A percentile compares a stretch with the other conserved stretches of the same genome.
Evolutionary conservation across 345 rosid genomes (phyloP).

Genomic region (Turnera subulata): DNA sequence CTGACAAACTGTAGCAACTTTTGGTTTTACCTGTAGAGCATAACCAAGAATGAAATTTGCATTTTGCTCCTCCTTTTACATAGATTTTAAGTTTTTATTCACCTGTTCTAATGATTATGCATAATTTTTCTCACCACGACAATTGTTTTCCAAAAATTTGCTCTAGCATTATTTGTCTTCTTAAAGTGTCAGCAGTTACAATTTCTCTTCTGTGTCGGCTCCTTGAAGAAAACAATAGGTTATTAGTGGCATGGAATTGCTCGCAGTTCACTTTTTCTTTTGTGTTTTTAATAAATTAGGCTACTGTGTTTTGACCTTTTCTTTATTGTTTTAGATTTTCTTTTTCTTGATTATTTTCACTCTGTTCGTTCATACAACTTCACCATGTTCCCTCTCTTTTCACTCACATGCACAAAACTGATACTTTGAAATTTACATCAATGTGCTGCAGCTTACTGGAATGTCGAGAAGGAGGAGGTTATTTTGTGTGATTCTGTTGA

Average conservation of each 20-base stretch:
- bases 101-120: background rate
- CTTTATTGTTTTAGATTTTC: background rate
- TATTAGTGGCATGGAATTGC: no score
- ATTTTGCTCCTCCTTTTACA: background rate
- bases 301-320: background rate
- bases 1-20: background rate
- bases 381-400: background rate
- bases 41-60: no score
- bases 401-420: background rate
- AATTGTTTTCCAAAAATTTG: no score
- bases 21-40: no score
- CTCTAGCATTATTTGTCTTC: no score
- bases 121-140: no score
- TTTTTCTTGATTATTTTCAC: background rate
- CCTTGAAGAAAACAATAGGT: no score
- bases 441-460: conserved; percentile 73
- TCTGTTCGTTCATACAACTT: background rate
- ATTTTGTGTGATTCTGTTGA: conserved; percentile 67
- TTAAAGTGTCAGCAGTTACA: no score
- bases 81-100: no score
- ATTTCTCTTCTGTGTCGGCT: no score
- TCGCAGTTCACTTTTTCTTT: no score
- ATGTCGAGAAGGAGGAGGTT: conserved; percentile 63
- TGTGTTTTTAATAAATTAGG: background rate
- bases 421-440: background rate